Percentiles rank a stretch among this genome's conserved stretches.
These are phyloP conservation scores for Quercus engelmannii DNA, from an alignment of 306 rosid genomes.

Conservation along the genomic window DNA sequence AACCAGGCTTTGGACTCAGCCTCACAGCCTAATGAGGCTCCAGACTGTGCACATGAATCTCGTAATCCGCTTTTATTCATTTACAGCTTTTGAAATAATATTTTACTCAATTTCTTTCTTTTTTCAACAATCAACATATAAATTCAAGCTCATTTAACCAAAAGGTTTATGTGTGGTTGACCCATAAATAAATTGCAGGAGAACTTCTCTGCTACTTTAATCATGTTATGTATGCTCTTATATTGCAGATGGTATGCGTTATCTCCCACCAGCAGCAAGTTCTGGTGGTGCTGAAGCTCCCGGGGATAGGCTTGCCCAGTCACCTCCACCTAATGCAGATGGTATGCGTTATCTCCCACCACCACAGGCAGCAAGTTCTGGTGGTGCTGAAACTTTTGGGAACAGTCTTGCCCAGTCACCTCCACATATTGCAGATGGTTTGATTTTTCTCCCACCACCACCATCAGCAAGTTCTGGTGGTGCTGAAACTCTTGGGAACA, in stretches of 20 bases:
- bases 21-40: not conserved
- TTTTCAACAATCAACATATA: not conserved
- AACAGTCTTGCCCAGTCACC: not conserved
- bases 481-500: not conserved
- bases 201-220: not conserved
- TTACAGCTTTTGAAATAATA: not conserved
- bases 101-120: not conserved
- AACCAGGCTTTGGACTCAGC: not conserved
- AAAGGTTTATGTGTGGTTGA: not conserved
- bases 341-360: not conserved
- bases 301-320: not conserved
- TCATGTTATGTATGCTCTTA: not conserved
- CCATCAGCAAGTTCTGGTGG: no score
- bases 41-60: not conserved
- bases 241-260: not conserved
- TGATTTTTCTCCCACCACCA: no score
- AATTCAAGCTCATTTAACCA: not conserved
- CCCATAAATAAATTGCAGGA: not conserved
- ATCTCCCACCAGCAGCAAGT: not conserved
- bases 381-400: not conserved
- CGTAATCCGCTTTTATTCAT: slow-evolving; percentile 1
- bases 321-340: not conserved
- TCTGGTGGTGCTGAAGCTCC: not conserved
- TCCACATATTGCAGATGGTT: not conserved
- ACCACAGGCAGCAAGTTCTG: no score